phyloP scores from a whole-genome alignment of 2,329 filamentous ascomycete genomes.

The Beauveria asiatica region DNA sequence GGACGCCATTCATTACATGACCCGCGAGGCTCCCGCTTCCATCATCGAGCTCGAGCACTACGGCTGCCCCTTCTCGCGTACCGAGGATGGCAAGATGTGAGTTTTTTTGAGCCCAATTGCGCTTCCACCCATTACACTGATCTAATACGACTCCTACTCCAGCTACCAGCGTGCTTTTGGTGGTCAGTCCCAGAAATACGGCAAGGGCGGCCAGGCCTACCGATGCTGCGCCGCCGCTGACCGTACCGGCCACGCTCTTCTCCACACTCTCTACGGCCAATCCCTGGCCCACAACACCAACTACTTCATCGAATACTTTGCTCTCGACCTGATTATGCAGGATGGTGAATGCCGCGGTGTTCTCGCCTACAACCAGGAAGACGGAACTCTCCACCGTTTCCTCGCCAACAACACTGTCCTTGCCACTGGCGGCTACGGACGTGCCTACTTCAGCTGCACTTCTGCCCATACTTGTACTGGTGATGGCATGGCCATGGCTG shows the following conservation, averaged over 20 bases:
- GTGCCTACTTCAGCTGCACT: constrained; percentile 97
- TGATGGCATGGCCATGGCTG: constrained; percentile 99
- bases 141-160: constrained; percentile 13
- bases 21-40: constrained; percentile 80
- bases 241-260: constrained; percentile 90
- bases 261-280: constrained; percentile 97
- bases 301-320: constrained; percentile 99
- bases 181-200: constrained; percentile 90
- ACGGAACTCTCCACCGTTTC: constrained; percentile 95
- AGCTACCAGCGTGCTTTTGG: constrained; percentile 97
- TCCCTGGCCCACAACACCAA: constrained; percentile 96
- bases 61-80: constrained; percentile 93
- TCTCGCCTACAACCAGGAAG: constrained; percentile 96
- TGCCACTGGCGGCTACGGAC: constrained; percentile 94
- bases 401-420: constrained; percentile 93
- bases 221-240: constrained; percentile 94
- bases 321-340: constrained; percentile 94
- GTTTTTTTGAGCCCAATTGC: constrained; percentile 20
- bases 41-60: constrained; percentile 97
- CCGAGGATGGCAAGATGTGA: constrained; percentile 90
- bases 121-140: background rate
- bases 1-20: constrained; percentile 98
- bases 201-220: constrained; percentile 97
- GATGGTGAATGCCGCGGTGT: constrained; percentile 95
- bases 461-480: constrained; percentile 97